Conservation (phyloP, 2,329 filamentous ascomycete species). For the Aotearoamyces nothofagi region DNA sequence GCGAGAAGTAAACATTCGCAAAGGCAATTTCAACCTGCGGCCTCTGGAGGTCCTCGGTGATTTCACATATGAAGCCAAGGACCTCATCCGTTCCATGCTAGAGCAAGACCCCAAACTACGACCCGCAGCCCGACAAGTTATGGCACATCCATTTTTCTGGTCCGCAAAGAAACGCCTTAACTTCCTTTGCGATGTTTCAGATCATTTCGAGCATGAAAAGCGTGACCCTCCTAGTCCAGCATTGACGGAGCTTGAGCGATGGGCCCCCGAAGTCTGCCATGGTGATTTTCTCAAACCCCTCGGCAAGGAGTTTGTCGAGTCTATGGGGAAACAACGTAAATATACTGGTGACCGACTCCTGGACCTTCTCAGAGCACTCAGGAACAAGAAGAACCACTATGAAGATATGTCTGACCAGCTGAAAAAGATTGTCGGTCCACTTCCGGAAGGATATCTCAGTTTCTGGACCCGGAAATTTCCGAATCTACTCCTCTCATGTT, state of each 20-base stretch:
- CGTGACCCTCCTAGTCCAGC: conserved; percentile 64
- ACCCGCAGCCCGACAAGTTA: conserved; percentile 63
- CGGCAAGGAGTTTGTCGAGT: conserved; percentile 73
- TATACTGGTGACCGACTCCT: conserved; percentile 75
- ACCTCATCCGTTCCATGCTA: conserved; percentile 74
- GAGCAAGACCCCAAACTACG: conserved; percentile 35
- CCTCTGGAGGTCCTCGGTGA: conserved; percentile 64
- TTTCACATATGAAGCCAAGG: conserved; percentile 73
- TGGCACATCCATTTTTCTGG: conserved; percentile 98
- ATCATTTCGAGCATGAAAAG: conserved; percentile 88
- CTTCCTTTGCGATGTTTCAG: conserved; percentile 92
- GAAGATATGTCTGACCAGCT: conserved; percentile 83
- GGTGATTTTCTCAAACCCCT: conserved; percentile 67
- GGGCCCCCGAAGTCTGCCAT: conserved; percentile 36
- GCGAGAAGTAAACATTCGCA: conserved; percentile 94
- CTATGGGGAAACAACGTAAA: conserved; percentile 84
- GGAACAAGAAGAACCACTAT: conserved; percentile 97
- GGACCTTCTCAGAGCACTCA: conserved; percentile 73
- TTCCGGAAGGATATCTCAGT: conserved; percentile 49
- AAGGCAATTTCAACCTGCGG: conserved; percentile 61
- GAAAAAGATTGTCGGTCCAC: conserved; percentile 47
- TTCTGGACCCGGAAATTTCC: conserved; percentile 58
- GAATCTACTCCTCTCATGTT: conserved; percentile 49
- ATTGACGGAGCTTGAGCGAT: conserved; percentile 42
- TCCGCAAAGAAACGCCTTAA: conserved; percentile 70